Conservation (phyloP, 768 basidiomycete species). For the Leucocoprinus birnbaumii region DNA sequence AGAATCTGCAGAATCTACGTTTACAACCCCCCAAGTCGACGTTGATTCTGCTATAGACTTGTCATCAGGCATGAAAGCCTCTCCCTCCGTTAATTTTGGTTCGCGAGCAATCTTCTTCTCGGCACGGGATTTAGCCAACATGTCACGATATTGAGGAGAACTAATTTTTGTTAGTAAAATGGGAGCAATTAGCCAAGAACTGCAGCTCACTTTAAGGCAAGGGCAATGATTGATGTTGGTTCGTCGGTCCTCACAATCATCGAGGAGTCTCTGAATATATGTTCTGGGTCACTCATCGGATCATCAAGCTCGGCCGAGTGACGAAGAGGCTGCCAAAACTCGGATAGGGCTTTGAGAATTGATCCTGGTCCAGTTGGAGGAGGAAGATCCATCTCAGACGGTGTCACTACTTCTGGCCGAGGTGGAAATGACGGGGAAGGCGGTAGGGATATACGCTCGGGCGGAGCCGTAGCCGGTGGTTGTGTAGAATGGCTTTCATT, state of each 20-base stretch:
- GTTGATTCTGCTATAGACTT: slow-evolving; percentile 75
- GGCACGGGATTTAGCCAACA: slow-evolving; percentile 72
- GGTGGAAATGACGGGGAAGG: slow-evolving; percentile 54
- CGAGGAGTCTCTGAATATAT: slow-evolving; percentile 91
- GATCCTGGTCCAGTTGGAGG: slow-evolving; percentile 40
- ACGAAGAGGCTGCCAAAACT: slow-evolving; percentile 71
- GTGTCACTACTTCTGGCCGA: slow-evolving; percentile 36
- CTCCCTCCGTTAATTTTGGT: slow-evolving; percentile 59
- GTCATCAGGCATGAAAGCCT: slow-evolving; percentile 94
- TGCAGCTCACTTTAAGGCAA: slow-evolving; percentile 77
- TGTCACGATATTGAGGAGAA: slow-evolving; percentile 79
- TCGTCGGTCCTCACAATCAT: slow-evolving; percentile 97
- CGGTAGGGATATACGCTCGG: slow-evolving; percentile 40
- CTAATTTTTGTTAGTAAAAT: slow-evolving; percentile 32
- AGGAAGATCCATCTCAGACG: slow-evolving; percentile 50
- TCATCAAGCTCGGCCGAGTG: slow-evolving; percentile 62
- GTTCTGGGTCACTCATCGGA: slow-evolving; percentile 76
- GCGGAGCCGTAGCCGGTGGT: slow-evolving; percentile 12
- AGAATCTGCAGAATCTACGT: slow-evolving; percentile 65
- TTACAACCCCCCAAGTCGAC: slow-evolving; percentile 92
- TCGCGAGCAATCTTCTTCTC: slow-evolving; percentile 70
- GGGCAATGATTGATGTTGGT: slow-evolving; percentile 95
- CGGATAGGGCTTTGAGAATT: slow-evolving; percentile 79
- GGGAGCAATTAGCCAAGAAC: neutral
- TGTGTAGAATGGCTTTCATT: neutral